Evolutionary conservation across 352 stramenopile species (phyloP).

Genomic region (Pythium coloratum): DNA sequence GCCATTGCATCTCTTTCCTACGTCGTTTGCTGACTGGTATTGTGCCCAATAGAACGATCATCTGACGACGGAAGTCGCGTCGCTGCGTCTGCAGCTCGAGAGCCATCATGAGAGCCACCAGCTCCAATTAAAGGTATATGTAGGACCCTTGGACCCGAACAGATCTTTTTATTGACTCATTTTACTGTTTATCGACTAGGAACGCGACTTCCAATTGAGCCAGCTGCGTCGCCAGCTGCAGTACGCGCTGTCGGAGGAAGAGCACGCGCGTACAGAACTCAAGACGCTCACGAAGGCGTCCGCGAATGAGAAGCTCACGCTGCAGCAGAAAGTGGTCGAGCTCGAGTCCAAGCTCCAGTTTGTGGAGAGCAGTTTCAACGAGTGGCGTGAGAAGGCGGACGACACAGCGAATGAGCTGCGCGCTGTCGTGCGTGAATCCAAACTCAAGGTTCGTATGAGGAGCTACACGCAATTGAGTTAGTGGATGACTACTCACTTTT

Average conservation of each 20-base stretch:
- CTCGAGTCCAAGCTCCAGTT: constrained; percentile 68
- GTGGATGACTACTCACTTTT: too few species aligned
- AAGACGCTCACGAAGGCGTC: constrained; percentile 50
- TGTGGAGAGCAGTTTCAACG: constrained; percentile 57
- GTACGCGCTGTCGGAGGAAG: constrained; percentile 60
- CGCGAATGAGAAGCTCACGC: constrained; percentile 53
- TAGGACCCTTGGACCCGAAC: not conserved
- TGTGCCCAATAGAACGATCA: constrained; percentile 41
- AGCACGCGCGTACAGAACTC: constrained; percentile 62
- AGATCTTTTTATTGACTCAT: too few species aligned
- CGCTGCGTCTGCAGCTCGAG: constrained; percentile 53
- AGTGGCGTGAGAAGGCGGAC: constrained; percentile 74
- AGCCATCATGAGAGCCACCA: constrained; percentile 57
- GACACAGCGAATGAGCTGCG: constrained; percentile 54
- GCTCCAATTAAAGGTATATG: constrained; percentile 54
- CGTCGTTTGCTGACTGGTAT: not conserved
- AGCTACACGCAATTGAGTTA: not conserved
- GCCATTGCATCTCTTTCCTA: too few species aligned
- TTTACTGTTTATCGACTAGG: constrained; percentile 7
- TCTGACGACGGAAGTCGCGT: constrained; percentile 51
- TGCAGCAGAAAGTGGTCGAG: constrained; percentile 74
- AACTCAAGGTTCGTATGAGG: constrained; percentile 44
- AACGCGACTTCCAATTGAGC: constrained; percentile 65
- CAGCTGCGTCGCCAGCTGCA: constrained; percentile 70
- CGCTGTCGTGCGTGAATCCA: constrained; percentile 39